Evolutionary conservation across 1,284 basidiomycete species (phyloP).

Genomic region (Tetrapyrgos nigripes): DNA sequence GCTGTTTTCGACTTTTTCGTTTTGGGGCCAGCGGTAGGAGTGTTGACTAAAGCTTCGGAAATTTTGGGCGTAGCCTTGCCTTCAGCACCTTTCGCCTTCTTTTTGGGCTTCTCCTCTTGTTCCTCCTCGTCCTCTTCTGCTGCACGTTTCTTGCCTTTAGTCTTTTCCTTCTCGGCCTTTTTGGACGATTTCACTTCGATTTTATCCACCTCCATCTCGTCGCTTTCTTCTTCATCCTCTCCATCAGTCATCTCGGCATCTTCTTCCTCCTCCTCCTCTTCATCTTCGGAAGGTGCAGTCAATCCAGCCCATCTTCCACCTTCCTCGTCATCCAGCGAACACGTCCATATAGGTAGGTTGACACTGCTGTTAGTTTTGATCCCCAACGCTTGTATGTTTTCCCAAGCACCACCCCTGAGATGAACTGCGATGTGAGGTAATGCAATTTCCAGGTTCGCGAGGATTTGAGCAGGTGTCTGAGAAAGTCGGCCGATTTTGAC

Average conservation of each 20-base stretch:
- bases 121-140: slow-evolving; percentile 22
- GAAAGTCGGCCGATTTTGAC: slow-evolving; percentile 85
- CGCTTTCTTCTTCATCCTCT: slow-evolving; percentile 28
- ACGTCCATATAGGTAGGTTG: slow-evolving; percentile 92
- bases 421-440: slow-evolving; percentile 79
- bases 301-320: slow-evolving; percentile 71
- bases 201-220: slow-evolving; percentile 24
- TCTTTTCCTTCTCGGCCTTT: slow-evolving; percentile 33
- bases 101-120: slow-evolving; percentile 34
- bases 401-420: slow-evolving; percentile 84
- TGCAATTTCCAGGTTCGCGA: slow-evolving; percentile 82
- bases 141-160: slow-evolving; percentile 19
- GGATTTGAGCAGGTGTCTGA: slow-evolving; percentile 76
- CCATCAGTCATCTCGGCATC: slow-evolving; percentile 33
- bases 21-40: slow-evolving; percentile 2
- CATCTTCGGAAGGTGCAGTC: slow-evolving; percentile 38
- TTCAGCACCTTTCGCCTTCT: slow-evolving; percentile 41
- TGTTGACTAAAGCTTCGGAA: background rate
- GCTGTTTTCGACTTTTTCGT: slow-evolving; percentile 13
- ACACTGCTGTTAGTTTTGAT: slow-evolving; percentile 90
- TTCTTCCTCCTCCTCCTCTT: slow-evolving; percentile 36
- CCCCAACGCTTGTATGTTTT: slow-evolving; percentile 89
- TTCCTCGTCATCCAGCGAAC: slow-evolving; percentile 65
- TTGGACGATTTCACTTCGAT: slow-evolving; percentile 9
- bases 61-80: slow-evolving; percentile 11